Percentiles rank a stretch among this genome's conserved stretches.
These are phyloP conservation scores for Odonthalia washingtoniensis DNA, from an alignment of 31 red algal genomes.

Conservation along the genomic window DNA sequence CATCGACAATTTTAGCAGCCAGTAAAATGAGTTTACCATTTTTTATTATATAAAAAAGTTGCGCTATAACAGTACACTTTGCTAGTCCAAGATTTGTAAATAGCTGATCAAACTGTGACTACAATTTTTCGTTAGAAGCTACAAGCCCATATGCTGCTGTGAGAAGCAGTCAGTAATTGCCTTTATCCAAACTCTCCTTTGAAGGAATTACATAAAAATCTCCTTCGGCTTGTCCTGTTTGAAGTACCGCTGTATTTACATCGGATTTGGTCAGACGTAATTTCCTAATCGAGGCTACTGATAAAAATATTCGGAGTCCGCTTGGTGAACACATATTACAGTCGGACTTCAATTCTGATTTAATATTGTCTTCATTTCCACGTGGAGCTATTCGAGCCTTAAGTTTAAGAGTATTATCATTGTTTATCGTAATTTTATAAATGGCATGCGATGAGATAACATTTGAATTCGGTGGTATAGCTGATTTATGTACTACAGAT, in stretches of 20 bases:
- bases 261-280: not conserved
- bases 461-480: slow-evolving; percentile 14
- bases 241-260: not conserved
- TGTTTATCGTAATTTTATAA: not conserved
- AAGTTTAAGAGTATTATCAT: not conserved
- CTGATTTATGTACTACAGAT: not conserved
- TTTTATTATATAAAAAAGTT: too few species aligned
- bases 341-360: not conserved
- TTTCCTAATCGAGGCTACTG: not conserved
- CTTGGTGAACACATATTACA: not conserved
- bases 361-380: not conserved
- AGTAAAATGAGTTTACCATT: too few species aligned
- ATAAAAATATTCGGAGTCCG: not conserved
- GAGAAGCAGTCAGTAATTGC: not conserved
- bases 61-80: too few species aligned
- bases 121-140: slow-evolving; percentile 5
- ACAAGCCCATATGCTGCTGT: slow-evolving; percentile 25
- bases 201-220: slow-evolving; percentile 17
- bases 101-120: too few species aligned
- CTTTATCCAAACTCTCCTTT: not conserved
- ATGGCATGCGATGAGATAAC: slow-evolving; percentile 36
- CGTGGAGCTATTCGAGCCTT: not conserved
- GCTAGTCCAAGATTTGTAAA: too few species aligned
- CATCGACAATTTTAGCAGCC: too few species aligned
- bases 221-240: slow-evolving; percentile 20